Percentiles rank a stretch among this genome's conserved stretches.
These are phyloP conservation scores for Russula sp. DNA, from an alignment of 768 basidiomycete species.

Conservation along the genomic window DNA sequence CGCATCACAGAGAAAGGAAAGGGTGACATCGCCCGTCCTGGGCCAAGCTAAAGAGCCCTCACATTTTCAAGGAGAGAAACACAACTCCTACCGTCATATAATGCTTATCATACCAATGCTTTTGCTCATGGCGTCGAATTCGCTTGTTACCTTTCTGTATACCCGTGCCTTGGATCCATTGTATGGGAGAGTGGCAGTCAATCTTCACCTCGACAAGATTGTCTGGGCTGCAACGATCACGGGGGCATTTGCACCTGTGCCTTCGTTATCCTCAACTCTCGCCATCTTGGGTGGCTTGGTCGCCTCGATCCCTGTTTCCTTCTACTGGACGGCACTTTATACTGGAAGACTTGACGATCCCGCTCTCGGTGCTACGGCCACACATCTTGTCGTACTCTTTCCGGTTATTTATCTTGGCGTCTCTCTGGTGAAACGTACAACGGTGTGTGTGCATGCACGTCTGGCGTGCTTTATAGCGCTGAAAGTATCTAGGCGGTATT, in stretches of 20 bases:
- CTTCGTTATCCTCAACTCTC: slow-evolving; percentile 32
- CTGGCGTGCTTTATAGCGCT: background rate
- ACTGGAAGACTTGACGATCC: slow-evolving; percentile 50
- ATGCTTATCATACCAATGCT: slow-evolving; percentile 28
- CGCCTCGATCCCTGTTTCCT: slow-evolving; percentile 48
- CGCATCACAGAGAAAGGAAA: background rate
- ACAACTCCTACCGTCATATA: slow-evolving; percentile 5
- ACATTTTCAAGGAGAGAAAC: background rate
- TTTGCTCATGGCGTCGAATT: slow-evolving; percentile 34
- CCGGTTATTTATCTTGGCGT: slow-evolving; percentile 51
- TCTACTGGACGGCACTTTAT: slow-evolving; percentile 59
- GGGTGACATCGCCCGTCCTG: background rate
- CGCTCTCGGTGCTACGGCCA: slow-evolving; percentile 50
- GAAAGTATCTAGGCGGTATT: slow-evolving; percentile 15
- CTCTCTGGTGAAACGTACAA: slow-evolving; percentile 38
- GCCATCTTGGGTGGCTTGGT: slow-evolving; percentile 38
- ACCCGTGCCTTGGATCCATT: slow-evolving; percentile 60
- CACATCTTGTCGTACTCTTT: slow-evolving; percentile 50
- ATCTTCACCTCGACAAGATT: slow-evolving; percentile 41
- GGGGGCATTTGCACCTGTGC: slow-evolving; percentile 33
- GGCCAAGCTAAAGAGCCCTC: background rate
- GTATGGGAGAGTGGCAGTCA: slow-evolving; percentile 57
- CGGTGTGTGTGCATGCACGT: slow-evolving; percentile 31
- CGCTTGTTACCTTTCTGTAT: slow-evolving; percentile 57
- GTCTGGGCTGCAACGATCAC: slow-evolving; percentile 32